phyloP scores from a whole-genome alignment of 371 early-diverging fungal species.

The Saksenaea oblongispora region DNA sequence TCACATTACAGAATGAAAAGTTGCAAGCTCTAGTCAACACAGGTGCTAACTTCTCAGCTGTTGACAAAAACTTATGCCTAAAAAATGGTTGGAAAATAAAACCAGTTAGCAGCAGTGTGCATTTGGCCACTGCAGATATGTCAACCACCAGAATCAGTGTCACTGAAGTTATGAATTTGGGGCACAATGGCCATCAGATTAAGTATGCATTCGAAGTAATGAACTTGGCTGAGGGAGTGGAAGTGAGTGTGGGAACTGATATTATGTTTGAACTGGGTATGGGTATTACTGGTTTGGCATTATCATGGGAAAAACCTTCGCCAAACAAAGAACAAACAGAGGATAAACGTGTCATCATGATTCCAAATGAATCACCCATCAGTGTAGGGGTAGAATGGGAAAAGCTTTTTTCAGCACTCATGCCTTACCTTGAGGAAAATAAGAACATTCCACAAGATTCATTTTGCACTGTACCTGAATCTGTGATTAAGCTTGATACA shows the following conservation, averaged over 20 bases:
- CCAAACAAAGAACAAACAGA: neutral
- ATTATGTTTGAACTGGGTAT: conserved; percentile 11
- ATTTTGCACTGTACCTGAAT: conserved; percentile 20
- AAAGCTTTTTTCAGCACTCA: conserved; percentile 2
- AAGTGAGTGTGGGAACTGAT: neutral
- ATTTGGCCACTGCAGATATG: neutral
- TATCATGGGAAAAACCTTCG: neutral
- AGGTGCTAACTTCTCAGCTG: neutral
- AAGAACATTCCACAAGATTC: conserved; percentile 6
- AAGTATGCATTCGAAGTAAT: conserved; percentile 8
- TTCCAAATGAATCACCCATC: conserved; percentile 18
- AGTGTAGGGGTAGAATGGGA: conserved; percentile 10
- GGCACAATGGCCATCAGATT: neutral
- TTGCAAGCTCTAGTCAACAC: neutral
- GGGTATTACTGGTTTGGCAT: conserved; percentile 5
- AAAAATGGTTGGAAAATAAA: neutral
- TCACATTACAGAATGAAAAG: neutral
- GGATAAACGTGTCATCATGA: neutral
- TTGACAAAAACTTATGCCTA: neutral
- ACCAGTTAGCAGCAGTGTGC: neutral
- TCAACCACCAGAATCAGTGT: neutral
- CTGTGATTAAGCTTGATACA: conserved; percentile 9
- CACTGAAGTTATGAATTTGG: neutral
- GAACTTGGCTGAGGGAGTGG: neutral
- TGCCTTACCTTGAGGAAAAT: conserved; percentile 10